A percentile compares a stretch with the other conserved stretches of the same genome.
Evolutionary conservation across 345 rosid genomes (phyloP).

Genomic region (Arabidopsis thaliana): DNA sequence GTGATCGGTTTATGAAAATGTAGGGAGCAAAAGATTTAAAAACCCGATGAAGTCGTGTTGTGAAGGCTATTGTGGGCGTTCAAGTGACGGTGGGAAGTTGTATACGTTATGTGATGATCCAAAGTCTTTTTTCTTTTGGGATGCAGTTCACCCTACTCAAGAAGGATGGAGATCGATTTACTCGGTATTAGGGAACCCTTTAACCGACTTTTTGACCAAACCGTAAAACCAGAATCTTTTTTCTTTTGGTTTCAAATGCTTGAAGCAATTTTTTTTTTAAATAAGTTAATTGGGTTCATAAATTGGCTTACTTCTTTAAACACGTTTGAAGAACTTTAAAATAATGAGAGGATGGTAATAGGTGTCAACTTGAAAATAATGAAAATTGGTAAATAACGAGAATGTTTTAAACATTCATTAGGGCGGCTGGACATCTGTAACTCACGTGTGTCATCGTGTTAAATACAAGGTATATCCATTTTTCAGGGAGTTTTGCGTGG

Average conservation of each 20-base stretch:
- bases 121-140: slow-evolving; percentile 54
- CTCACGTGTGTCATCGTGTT: background rate
- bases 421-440: background rate
- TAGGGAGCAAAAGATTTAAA: slow-evolving; percentile 48
- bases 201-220: slow-evolving; percentile 24
- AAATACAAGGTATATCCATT: background rate
- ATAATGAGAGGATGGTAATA: background rate
- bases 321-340: background rate
- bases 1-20: background rate
- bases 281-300: background rate
- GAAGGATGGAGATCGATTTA: slow-evolving; percentile 52
- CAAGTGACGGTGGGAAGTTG: slow-evolving; percentile 5
- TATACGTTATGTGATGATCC: slow-evolving; percentile 50
- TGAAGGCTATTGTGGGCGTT: slow-evolving; percentile 7
- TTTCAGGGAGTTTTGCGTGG: background rate
- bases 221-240: background rate
- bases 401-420: background rate
- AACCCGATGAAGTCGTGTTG: slow-evolving; percentile 62
- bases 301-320: background rate
- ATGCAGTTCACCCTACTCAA: slow-evolving; percentile 48
- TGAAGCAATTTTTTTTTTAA: background rate
- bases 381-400: too few relatives aligned
- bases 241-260: too few relatives aligned
- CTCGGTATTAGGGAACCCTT: slow-evolving; percentile 34
- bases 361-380: background rate